These are phyloP conservation scores for Coprinopsis marcescibilis DNA, from an alignment of 768 basidiomycete species.

Conservation along the genomic window DNA sequence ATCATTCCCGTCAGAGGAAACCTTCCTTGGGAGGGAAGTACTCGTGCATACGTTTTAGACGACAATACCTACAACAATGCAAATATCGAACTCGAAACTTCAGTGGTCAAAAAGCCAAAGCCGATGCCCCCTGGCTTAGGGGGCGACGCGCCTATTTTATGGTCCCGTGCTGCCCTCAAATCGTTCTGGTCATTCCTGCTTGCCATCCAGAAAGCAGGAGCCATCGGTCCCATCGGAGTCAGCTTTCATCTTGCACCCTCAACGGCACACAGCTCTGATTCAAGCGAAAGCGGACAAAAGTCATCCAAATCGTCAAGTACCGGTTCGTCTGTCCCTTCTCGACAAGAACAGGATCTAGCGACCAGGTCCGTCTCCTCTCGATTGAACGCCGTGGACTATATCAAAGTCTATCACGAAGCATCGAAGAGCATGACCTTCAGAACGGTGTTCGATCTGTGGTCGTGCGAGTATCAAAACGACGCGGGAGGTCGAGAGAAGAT, in stretches of 20 bases:
- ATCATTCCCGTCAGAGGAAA: constrained; percentile 51
- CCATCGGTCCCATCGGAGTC: constrained; percentile 42
- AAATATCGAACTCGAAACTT: too few relatives aligned
- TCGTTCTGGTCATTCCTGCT: constrained; percentile 49
- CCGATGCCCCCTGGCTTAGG: constrained; percentile 13
- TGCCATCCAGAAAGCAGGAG: constrained; percentile 28
- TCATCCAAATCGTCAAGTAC: too few relatives aligned
- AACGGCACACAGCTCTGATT: neutral
- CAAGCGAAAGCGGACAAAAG: neutral
- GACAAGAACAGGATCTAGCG: neutral
- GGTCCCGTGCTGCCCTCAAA: constrained; percentile 39
- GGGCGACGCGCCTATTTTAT: constrained; percentile 29
- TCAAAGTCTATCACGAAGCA: constrained; percentile 9
- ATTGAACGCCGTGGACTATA: constrained; percentile 3
- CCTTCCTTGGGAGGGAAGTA: constrained; percentile 42
- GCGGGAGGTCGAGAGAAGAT: neutral
- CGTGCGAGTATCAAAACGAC: neutral
- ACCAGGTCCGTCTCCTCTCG: neutral
- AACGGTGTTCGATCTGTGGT: constrained; percentile 6
- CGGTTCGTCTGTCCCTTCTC: neutral
- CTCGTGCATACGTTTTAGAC: constrained; percentile 37
- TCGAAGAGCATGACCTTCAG: constrained; percentile 5
- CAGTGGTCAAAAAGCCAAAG: too few relatives aligned
- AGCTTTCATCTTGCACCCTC: constrained; percentile 34
- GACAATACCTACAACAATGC: constrained; percentile 16